Percentiles rank a stretch among this genome's conserved stretches.
Conservation (phyloP, 177 flowering plant genomes). For the Tripterygium wilfordii region DNA sequence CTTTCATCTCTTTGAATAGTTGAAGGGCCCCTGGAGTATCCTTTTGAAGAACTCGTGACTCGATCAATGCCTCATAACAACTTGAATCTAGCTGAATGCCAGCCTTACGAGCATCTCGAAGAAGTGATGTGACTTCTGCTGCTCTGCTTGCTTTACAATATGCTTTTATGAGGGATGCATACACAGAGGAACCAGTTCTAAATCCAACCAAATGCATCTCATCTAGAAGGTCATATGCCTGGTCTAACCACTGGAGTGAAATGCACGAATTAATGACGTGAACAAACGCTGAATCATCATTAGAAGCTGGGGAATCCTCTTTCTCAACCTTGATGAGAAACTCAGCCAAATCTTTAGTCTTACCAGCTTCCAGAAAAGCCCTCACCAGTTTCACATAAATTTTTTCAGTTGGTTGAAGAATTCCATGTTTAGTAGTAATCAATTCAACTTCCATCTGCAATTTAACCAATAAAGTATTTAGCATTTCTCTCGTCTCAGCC, state of each 20-base stretch:
- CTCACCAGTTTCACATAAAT: conserved; percentile 71
- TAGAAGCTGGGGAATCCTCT: conserved; percentile 59
- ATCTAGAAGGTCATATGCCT: conserved; percentile 86
- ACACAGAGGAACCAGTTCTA: conserved; percentile 59
- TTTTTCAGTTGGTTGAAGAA: conserved; percentile 78
- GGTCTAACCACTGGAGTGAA: conserved; percentile 77
- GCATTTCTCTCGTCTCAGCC: conserved; percentile 49
- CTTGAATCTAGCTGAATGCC: conserved; percentile 83
- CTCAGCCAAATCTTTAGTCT: conserved; percentile 59
- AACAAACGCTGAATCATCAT: conserved; percentile 61
- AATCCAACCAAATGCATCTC: conserved; percentile 81
- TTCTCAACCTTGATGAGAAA: conserved; percentile 71
- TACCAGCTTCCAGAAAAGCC: conserved; percentile 73
- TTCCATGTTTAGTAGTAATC: conserved; percentile 59
- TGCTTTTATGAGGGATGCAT: conserved; percentile 74
- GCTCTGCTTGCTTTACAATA: conserved; percentile 61
- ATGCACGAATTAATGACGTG: conserved; percentile 80
- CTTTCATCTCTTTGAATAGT: conserved; percentile 91
- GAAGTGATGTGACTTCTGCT: conserved; percentile 50
- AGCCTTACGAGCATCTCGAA: conserved; percentile 76
- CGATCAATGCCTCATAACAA: conserved; percentile 68
- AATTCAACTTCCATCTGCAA: conserved; percentile 58
- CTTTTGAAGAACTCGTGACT: conserved; percentile 57
- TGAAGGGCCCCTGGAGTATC: conserved; percentile 68
- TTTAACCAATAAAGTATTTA: conserved; percentile 34